These are phyloP conservation scores for Colletotrichum karsti DNA, from an alignment of 2,329 filamentous ascomycete species.

Conservation along the genomic window DNA sequence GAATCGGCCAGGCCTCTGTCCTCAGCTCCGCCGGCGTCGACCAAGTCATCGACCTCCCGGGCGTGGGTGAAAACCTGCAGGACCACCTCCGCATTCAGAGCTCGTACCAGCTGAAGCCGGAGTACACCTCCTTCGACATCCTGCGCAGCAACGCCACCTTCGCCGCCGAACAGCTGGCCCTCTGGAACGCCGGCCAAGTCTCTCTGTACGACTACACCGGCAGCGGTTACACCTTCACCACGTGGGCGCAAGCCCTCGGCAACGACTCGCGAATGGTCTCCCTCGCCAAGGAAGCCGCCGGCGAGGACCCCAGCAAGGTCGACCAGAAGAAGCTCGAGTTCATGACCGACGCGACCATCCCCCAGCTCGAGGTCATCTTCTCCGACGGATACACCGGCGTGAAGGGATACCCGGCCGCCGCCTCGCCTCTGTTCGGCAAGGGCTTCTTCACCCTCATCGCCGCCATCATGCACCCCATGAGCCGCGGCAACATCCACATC, in stretches of 20 bases:
- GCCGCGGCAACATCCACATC: conserved; percentile 43
- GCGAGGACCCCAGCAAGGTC: conserved; percentile 37
- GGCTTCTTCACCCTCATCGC: conserved; percentile 38
- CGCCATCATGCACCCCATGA: conserved; percentile 40
- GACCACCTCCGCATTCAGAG: conserved; percentile 43
- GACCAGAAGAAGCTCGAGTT: conserved; percentile 49
- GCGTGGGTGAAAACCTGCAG: conserved; percentile 56
- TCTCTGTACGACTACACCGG: conserved; percentile 50
- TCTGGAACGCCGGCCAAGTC: conserved; percentile 40
- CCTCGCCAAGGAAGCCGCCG: conserved; percentile 42
- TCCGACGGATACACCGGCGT: conserved; percentile 53
- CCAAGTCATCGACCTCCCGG: conserved; percentile 60
- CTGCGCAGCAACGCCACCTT: conserved; percentile 40
- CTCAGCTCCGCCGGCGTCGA: conserved; percentile 56
- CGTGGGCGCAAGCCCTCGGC: conserved; percentile 46
- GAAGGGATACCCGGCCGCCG: conserved; percentile 41
- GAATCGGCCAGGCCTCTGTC: conserved; percentile 59
- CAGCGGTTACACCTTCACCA: conserved; percentile 49
- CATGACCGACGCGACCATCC: conserved; percentile 44
- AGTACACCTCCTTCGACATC: conserved; percentile 41
- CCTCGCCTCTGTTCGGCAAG: conserved; percentile 38
- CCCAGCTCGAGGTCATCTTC: conserved; percentile 53
- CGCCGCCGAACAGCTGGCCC: conserved; percentile 46
- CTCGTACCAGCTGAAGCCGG: conserved; percentile 42
- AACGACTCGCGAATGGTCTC: conserved; percentile 39